phyloP scores from a whole-genome alignment of 2,329 filamentous ascomycete genomes.

The Mycosphaerella sp. region DNA sequence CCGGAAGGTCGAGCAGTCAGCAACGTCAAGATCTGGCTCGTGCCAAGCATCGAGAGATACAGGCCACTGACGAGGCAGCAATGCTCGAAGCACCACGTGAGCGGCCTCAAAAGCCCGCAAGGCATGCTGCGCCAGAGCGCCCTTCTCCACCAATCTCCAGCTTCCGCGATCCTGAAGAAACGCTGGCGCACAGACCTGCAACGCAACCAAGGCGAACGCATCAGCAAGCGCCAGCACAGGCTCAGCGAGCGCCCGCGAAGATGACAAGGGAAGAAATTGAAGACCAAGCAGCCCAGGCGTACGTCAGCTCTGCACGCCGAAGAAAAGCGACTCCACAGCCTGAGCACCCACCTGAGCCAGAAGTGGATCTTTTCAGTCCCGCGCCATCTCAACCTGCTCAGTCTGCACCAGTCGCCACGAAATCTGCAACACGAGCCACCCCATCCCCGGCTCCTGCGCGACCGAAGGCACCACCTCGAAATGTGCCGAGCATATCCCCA shows the following conservation, averaged over 20 bases:
- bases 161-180: conserved; percentile 31
- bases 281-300: conserved; percentile 73
- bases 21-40: conserved; percentile 29
- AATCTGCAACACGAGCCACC: conserved; percentile 26
- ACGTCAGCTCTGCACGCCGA: conserved; percentile 78
- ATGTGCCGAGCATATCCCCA: conserved; percentile 61
- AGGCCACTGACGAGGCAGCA: conserved; percentile 55
- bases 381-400: conserved; percentile 10
- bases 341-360: conserved; percentile 27
- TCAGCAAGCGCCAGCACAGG: conserved; percentile 35
- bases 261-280: conserved; percentile 69
- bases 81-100: conserved; percentile 63
- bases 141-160: conserved; percentile 15
- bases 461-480: conserved; percentile 49
- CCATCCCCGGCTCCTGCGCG: conserved; percentile 39
- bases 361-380: conserved; percentile 35
- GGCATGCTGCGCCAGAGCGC: conserved; percentile 25
- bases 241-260: conserved; percentile 46
- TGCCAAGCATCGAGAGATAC: conserved; percentile 16
- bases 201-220: conserved; percentile 39
- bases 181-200: conserved; percentile 34
- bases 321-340: conserved; percentile 56
- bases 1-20: conserved; percentile 25
- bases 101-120: conserved; percentile 44
- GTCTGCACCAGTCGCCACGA: conserved; percentile 2